A percentile compares a stretch with the other conserved stretches of the same genome.
Conservation (phyloP, 1,284 basidiomycete species). For the Cutaneotrichosporon spelunceum region DNA sequence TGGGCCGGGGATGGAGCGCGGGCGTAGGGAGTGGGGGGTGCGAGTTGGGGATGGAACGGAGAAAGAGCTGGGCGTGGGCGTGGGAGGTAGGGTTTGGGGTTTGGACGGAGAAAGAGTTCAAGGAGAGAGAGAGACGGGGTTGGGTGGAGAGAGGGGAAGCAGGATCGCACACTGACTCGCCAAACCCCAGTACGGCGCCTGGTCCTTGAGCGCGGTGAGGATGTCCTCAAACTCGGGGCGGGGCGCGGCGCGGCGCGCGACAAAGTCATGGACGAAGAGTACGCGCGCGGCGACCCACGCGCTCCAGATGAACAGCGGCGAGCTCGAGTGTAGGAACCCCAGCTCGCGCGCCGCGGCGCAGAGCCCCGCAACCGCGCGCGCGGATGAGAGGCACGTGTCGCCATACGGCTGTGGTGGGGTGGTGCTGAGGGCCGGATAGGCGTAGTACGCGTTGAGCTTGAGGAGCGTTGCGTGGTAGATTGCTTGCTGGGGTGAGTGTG, state of each 20-base stretch:
- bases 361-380: conserved; percentile 35
- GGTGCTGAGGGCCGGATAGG: conserved; percentile 47
- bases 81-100: too few species aligned
- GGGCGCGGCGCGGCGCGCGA: conserved; percentile 34
- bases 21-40: too few species aligned
- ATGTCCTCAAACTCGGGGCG: conserved; percentile 45
- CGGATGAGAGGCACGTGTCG: conserved; percentile 36
- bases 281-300: conserved; percentile 51
- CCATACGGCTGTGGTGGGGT: conserved; percentile 46
- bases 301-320: conserved; percentile 49
- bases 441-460: conserved; percentile 50
- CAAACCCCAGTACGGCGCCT: conserved; percentile 43
- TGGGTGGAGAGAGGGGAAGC: background rate
- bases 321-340: conserved; percentile 30
- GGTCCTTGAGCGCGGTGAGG: conserved; percentile 36
- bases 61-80: background rate
- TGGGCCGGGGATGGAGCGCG: too few species aligned
- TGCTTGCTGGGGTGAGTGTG: conserved; percentile 33
- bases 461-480: conserved; percentile 50
- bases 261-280: conserved; percentile 46
- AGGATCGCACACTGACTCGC: conserved; percentile 38
- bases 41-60: background rate
- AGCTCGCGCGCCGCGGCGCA: conserved; percentile 27
- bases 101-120: background rate
- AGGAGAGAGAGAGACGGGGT: background rate